Conservation (phyloP, 257 asterid genomes). For the Nicotiana otophora region DNA sequence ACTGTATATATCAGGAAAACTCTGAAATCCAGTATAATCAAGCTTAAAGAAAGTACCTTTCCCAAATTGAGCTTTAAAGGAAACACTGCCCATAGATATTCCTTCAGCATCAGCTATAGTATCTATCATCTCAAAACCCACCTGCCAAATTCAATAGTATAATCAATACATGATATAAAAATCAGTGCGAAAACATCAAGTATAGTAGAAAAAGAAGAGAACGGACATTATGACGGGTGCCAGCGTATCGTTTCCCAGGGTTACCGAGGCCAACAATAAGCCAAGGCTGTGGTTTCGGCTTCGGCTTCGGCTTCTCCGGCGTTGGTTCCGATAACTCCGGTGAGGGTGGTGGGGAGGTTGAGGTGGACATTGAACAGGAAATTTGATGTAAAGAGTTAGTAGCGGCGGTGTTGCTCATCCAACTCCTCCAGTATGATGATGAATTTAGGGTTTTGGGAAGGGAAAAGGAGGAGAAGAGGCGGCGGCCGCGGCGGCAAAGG, state of each 20-base stretch:
- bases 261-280: slow-evolving; percentile 97
- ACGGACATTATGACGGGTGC: slow-evolving; percentile 85
- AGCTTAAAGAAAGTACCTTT: slow-evolving; percentile 39
- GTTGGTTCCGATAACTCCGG: slow-evolving; percentile 17
- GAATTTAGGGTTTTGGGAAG: slow-evolving; percentile 20
- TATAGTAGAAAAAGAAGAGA: not conserved
- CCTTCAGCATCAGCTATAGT: slow-evolving; percentile 85
- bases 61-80: slow-evolving; percentile 84
- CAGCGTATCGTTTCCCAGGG: slow-evolving; percentile 76
- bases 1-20: not conserved
- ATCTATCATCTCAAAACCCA: slow-evolving; percentile 93
- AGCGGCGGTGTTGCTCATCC: not conserved
- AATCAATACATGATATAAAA: not conserved
- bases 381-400: slow-evolving; percentile 5
- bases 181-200: not conserved
- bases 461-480: slow-evolving; percentile 27
- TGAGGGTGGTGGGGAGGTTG: slow-evolving; percentile 12
- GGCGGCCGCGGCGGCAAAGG: slow-evolving; percentile 21
- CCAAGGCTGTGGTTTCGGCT: slow-evolving; percentile 64
- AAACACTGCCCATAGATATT: slow-evolving; percentile 54
- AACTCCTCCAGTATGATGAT: slow-evolving; percentile 10
- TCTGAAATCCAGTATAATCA: not conserved
- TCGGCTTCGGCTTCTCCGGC: slow-evolving; percentile 21
- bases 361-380: slow-evolving; percentile 36
- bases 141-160: slow-evolving; percentile 32